phyloP scores from a whole-genome alignment of 257 asterid species.

The Solanum dulcamara region DNA sequence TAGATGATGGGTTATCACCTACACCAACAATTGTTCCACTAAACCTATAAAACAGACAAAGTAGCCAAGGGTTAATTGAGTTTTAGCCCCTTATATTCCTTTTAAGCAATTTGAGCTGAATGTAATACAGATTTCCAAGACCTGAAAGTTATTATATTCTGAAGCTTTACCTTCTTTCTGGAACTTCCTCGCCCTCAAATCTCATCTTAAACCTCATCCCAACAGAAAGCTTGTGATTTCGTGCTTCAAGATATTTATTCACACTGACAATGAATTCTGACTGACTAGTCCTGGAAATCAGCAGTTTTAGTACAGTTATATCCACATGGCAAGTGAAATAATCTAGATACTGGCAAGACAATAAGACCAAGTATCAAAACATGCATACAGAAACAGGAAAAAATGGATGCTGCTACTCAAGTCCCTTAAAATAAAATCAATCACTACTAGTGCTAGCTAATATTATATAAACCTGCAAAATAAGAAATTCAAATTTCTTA shows the following conservation, averaged over 20 bases:
- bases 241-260: constrained; percentile 91
- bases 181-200: constrained; percentile 97
- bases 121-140: neutral
- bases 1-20: constrained; percentile 45
- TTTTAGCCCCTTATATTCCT: neutral
- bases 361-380: neutral
- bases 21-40: constrained; percentile 95
- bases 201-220: constrained; percentile 99
- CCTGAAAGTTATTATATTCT: neutral
- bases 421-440: neutral
- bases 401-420: neutral
- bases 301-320: neutral
- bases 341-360: neutral
- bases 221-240: constrained; percentile 67
- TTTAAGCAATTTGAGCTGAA: neutral
- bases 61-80: neutral
- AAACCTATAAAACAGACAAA: constrained; percentile 47
- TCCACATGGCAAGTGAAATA: neutral
- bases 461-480: neutral
- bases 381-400: neutral
- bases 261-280: constrained; percentile 80
- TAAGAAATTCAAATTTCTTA: neutral
- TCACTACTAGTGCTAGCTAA: neutral
- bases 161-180: constrained; percentile 78
- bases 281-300: constrained; percentile 72